Evolutionary conservation across 495 filamentous ascomycete genomes (phyloP).

Genomic region (Penicillium angulare): DNA sequence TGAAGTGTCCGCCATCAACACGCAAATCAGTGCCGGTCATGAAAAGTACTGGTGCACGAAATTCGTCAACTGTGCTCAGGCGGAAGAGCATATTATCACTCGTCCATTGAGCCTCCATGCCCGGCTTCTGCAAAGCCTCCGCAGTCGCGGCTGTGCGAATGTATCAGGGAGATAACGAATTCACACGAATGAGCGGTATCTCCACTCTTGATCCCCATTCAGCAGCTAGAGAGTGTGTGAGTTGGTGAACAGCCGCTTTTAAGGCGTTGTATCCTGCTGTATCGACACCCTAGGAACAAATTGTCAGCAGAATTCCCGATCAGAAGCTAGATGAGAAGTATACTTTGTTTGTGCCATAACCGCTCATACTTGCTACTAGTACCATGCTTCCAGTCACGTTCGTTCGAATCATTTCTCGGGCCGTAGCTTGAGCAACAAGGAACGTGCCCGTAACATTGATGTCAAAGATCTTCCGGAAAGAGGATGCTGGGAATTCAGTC

Average conservation of each 20-base stretch:
- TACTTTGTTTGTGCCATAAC: slow-evolving; percentile 64
- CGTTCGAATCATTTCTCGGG: slow-evolving; percentile 56
- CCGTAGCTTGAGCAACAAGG: slow-evolving; percentile 64
- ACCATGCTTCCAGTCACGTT: slow-evolving; percentile 55
- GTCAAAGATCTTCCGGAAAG: slow-evolving; percentile 56
- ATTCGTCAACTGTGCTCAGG: slow-evolving; percentile 66
- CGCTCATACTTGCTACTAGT: slow-evolving; percentile 73
- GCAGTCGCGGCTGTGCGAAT: slow-evolving; percentile 29
- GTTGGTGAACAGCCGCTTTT: slow-evolving; percentile 61
- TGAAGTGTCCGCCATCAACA: slow-evolving; percentile 19
- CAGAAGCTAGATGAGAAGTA: background rate
- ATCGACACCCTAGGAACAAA: slow-evolving; percentile 36
- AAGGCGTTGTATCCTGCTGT: slow-evolving; percentile 61
- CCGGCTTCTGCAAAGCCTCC: slow-evolving; percentile 14
- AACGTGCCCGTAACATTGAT: slow-evolving; percentile 68
- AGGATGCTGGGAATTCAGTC: slow-evolving; percentile 57
- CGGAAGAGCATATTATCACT: slow-evolving; percentile 56
- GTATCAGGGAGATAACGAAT: slow-evolving; percentile 36
- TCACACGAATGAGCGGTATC: slow-evolving; percentile 26
- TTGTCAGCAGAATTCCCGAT: background rate
- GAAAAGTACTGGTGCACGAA: slow-evolving; percentile 74
- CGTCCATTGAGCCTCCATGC: slow-evolving; percentile 72
- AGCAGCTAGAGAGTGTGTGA: slow-evolving; percentile 59
- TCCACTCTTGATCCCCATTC: slow-evolving; percentile 49
- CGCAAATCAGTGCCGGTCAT: slow-evolving; percentile 56